Base-by-base conservation (phyloP, 2,329 filamentous ascomycete genomes). In the Aspergillus aculeatus region DNA sequence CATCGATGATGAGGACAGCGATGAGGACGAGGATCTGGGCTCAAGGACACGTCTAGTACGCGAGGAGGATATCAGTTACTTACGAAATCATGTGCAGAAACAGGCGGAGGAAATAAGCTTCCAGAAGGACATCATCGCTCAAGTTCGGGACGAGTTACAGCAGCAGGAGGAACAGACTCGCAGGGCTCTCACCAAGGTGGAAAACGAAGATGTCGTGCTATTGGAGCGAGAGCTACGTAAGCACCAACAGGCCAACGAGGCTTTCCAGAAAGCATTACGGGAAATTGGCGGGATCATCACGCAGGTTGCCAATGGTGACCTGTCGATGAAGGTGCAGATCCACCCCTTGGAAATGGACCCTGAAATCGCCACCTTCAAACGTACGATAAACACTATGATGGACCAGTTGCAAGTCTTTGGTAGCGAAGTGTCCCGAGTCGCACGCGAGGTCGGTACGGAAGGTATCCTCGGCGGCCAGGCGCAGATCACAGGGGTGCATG, bases 301-400 rank as follows among this genome's bases (percentile, higher is more conserved):
- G 23, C 93, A 94, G 63, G 95, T 98, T 66, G 95, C 94, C 59
- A 91, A 92, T 70, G 94, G 94, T 77, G 94, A 98, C 73, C 83
- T 98, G 62, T 96, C 92, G 75, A 97, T 96, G 83, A 96, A 96
- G 79, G 94, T 97, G 64, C 87, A 94, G 71, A 96, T 98, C 75
- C 95, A 97, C 74, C 90, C 91, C 4, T 89, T 96, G 66, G 94
- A 98, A 80, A 95, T 97, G 89, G 94, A 98, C 82, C 92, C 93
- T 29, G 94, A 98, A 82, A 98, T 98, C 71, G 95, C 92, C 29
- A 93, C 92, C 10, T 98, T 98, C 82, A 98, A 98, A 80, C 89
- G 92, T 70, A 97, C 94, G 63, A 98, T 98, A 80, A 98, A 98
- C 76, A 96, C 91, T 67, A 98, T 98, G 94, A 96, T 98, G 86